Evolutionary conservation across 331 rosid species (phyloP), one percentile per base, ranked within the genome.

Genomic region (Acacia pycnantha): DNA sequence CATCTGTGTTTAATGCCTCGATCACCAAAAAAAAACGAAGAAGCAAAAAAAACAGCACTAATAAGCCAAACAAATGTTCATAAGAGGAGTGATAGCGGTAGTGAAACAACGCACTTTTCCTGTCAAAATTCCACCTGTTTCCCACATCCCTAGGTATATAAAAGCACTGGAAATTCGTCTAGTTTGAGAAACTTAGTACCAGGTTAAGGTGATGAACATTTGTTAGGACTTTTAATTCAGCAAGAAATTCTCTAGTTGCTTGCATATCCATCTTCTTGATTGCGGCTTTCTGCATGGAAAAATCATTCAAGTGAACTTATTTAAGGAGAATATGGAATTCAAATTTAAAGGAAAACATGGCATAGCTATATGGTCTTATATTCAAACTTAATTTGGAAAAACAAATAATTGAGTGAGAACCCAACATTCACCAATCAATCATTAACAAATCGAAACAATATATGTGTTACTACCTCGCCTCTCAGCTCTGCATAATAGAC

Each of bases 241-340:
- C 99, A 33, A 92, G 90, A 88, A 96, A 96, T 84, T 96, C 98
- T 81, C 83, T 93, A 22, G 99, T 54, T 82, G 99, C 99, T 83
- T 91, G 94, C 98, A 92, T 93, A 78, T 93, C 98, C 99, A 96
- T 96, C 94, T 93, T 96, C 94, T 96, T 95, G 85, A 95, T 92
- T 74, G 99, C 99, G 51, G 99, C 98, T 91, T 88, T 95, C 98
- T 95, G 88, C 84, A 86, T 6, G 9, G 54, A 21, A 75, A 82
- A 73, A 29, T 70, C 58, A 81, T 74, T 70, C 40, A 44, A 24
- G 6, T 10, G 58, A 76, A 43, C 50, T 71, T 31, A 70, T 78
- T 70, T 53, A 40, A 76, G 33, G 70, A 78, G 76, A 65, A 54
- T 56, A 76, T 66, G 71, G 58, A 76, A 70, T 46, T 43, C 15